Conservation (phyloP, 805 yeast species). For the Ogataea chonburiensis region DNA sequence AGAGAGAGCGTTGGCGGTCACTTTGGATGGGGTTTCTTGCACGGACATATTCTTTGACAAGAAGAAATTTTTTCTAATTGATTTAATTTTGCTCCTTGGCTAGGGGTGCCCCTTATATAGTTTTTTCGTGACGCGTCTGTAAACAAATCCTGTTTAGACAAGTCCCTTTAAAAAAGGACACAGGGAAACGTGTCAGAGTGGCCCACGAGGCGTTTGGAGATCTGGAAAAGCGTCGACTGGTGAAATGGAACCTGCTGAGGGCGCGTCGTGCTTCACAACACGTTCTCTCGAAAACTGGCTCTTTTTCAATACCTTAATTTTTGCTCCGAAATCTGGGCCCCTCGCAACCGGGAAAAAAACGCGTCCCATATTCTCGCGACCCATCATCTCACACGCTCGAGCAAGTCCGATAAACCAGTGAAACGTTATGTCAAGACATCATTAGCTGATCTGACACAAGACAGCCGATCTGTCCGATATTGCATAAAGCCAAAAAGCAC, state of each 20-base stretch:
- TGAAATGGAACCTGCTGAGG: no score
- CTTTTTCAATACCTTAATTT: no score
- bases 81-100: slow-evolving; percentile 2
- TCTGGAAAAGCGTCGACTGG: no score
- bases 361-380: slow-evolving; percentile 8
- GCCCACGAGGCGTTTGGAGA: no score
- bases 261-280: no score
- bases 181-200: background rate
- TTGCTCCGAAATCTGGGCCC: slow-evolving; percentile 1
- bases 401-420: slow-evolving; percentile 11
- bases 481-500: no score
- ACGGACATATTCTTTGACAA: slow-evolving; percentile 39
- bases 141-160: slow-evolving; percentile 12
- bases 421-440: slow-evolving; percentile 1
- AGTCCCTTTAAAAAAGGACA: background rate
- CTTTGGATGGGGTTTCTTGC: slow-evolving; percentile 72
- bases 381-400: slow-evolving; percentile 7
- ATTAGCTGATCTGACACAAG: background rate
- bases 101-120: slow-evolving; percentile 11
- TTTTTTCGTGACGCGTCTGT: slow-evolving; percentile 14
- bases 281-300: no score
- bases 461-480: slow-evolving; percentile 11
- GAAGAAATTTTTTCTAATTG: slow-evolving; percentile 6
- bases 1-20: slow-evolving; percentile 55
- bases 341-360: slow-evolving; percentile 10